A percentile compares a stretch with the other conserved stretches of the same genome.
These are phyloP conservation scores for Talaromyces thailandensis DNA, from an alignment of 495 filamentous ascomycete species.

Conservation along the genomic window DNA sequence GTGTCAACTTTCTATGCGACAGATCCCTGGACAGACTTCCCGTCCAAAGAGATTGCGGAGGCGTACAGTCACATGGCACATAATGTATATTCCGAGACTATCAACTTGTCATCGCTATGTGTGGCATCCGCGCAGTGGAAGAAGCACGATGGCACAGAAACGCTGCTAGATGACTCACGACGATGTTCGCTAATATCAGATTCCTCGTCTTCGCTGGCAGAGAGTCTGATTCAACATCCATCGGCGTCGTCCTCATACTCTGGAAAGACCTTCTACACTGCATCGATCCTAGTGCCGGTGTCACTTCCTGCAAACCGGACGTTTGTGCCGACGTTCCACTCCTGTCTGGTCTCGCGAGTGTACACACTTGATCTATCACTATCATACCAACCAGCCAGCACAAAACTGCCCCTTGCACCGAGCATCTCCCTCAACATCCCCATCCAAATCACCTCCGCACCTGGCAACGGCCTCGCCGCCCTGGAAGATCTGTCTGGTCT, in stretches of 20 bases:
- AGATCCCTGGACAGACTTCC: slow-evolving; percentile 46
- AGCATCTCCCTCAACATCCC: slow-evolving; percentile 60
- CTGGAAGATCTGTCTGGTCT: slow-evolving; percentile 5
- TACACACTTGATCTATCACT: slow-evolving; percentile 68
- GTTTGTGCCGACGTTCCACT: slow-evolving; percentile 83
- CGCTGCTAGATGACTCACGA: slow-evolving; percentile 20
- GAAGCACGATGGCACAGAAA: slow-evolving; percentile 25
- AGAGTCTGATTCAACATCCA: slow-evolving; percentile 15
- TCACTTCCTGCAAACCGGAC: slow-evolving; percentile 59
- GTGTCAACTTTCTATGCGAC: slow-evolving; percentile 65
- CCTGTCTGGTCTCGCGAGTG: slow-evolving; percentile 70
- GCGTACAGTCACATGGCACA: slow-evolving; percentile 40
- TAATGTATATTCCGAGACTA: slow-evolving; percentile 55
- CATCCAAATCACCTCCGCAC: slow-evolving; percentile 53
- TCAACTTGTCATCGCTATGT: slow-evolving; percentile 55
- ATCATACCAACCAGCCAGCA: slow-evolving; percentile 47
- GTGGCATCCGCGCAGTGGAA: slow-evolving; percentile 60
- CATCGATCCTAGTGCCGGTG: slow-evolving; percentile 65
- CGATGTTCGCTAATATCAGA: slow-evolving; percentile 51
- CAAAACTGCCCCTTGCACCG: slow-evolving; percentile 42
- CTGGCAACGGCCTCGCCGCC: not conserved
- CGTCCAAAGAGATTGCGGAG: slow-evolving; percentile 14
- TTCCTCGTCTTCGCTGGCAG: slow-evolving; percentile 13
- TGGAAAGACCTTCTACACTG: slow-evolving; percentile 50
- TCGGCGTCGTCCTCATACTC: slow-evolving; percentile 30